A percentile compares a stretch with the other conserved stretches of the same genome.
phyloP scores from a whole-genome alignment of 805 yeast genomes.

The Pichia nanzhaoensis region DNA sequence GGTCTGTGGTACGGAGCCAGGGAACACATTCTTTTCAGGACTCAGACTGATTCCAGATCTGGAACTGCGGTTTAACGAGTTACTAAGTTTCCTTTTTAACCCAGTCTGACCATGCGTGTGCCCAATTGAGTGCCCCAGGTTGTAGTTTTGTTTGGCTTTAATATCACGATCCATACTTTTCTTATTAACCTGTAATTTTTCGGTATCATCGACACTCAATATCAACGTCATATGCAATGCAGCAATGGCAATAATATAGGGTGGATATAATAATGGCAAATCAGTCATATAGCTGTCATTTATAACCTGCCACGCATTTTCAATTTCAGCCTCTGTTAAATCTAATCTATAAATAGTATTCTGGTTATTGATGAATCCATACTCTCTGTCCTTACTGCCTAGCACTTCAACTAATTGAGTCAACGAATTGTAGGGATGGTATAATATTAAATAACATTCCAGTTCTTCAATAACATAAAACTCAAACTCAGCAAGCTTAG shows the following conservation, averaged over 20 bases:
- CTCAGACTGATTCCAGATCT: slow-evolving; percentile 1
- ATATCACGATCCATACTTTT: not conserved
- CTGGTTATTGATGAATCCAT: not conserved
- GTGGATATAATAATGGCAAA: slow-evolving; percentile 74
- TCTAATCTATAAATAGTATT: slow-evolving; percentile 12
- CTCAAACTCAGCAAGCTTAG: slow-evolving; percentile 92
- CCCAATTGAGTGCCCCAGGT: too few species aligned
- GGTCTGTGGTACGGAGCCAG: not conserved
- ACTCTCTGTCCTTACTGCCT: not conserved
- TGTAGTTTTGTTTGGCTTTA: not conserved
- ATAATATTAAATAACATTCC: slow-evolving; percentile 61
- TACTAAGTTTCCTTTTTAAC: slow-evolving; percentile 9
- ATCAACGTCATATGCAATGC: slow-evolving; percentile 63
- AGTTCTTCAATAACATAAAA: slow-evolving; percentile 88
- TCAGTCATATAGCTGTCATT: slow-evolving; percentile 90
- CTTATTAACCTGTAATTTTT: not conserved
- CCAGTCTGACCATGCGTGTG: not conserved
- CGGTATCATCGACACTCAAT: not conserved
- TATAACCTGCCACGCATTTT: slow-evolving; percentile 81
- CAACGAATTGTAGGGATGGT: slow-evolving; percentile 68
- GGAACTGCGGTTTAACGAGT: not conserved
- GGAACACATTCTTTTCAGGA: slow-evolving; percentile 1
- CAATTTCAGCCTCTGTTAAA: slow-evolving; percentile 61
- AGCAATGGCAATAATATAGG: slow-evolving; percentile 79
- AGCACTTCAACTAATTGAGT: slow-evolving; percentile 41